These are phyloP conservation scores for Eryngium alpinum DNA, from an alignment of 140 eudicot species.

Conservation along the genomic window DNA sequence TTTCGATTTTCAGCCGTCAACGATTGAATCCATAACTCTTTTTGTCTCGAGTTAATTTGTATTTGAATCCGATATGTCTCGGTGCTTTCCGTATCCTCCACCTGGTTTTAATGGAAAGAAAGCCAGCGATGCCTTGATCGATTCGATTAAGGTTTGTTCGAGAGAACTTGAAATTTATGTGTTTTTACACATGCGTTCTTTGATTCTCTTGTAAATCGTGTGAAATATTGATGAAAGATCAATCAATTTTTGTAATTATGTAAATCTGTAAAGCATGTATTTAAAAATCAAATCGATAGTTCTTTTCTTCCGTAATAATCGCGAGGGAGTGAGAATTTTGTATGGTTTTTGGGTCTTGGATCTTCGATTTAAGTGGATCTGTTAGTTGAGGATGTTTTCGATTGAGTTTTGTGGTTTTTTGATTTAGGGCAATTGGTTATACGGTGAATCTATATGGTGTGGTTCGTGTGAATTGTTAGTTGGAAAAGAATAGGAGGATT, in stretches of 20 bases:
- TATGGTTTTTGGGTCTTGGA: too few relatives aligned
- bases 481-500: too few relatives aligned
- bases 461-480: too few relatives aligned
- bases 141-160: conserved; percentile 15
- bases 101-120: conserved; percentile 59
- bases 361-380: too few relatives aligned
- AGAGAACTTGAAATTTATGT: not conserved
- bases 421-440: too few relatives aligned
- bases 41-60: not conserved
- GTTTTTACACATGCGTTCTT: not conserved
- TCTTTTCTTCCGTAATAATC: not conserved
- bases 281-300: not conserved
- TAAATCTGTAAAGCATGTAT: not conserved
- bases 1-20: not conserved
- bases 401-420: too few relatives aligned
- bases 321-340: too few relatives aligned
- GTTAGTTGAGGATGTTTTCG: too few relatives aligned
- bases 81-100: conserved; percentile 85
- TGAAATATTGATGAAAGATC: too few relatives aligned
- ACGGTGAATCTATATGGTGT: too few relatives aligned
- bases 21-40: not conserved
- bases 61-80: conserved; percentile 44
- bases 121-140: conserved; percentile 51
- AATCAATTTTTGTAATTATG: not conserved
- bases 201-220: too few relatives aligned